phyloP scores from a whole-genome alignment of 129 eudicot genomes.

The Chrysanthemum makinoi region DNA sequence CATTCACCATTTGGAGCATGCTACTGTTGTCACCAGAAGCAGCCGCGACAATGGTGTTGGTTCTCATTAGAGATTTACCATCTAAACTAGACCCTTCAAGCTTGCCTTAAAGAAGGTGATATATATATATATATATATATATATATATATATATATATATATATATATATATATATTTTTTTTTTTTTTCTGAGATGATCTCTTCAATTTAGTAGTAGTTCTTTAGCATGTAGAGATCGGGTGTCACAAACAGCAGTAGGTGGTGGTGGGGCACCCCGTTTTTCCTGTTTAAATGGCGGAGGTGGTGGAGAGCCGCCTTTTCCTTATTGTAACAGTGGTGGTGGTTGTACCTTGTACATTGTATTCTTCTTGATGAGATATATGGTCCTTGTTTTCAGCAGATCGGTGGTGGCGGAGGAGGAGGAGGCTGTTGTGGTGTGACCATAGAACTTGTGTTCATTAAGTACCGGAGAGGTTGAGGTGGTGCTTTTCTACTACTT shows the following conservation, averaged over 20 bases:
- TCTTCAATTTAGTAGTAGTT: constrained; percentile 54
- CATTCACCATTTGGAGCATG: no score
- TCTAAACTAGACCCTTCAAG: constrained; percentile 72
- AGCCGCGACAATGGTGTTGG: constrained; percentile 38
- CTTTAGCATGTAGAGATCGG: constrained; percentile 48
- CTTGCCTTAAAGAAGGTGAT: constrained; percentile 71
- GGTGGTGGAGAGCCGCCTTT: constrained; percentile 23
- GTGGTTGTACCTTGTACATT: background rate
- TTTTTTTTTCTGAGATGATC: constrained; percentile 76
- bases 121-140: no score
- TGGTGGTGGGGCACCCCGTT: constrained; percentile 62
- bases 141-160: no score
- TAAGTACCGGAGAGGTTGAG: constrained; percentile 40
- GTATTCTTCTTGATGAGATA: constrained; percentile 22
- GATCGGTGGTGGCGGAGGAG: constrained; percentile 37
- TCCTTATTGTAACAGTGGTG: constrained; percentile 11
- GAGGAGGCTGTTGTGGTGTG: constrained; percentile 22
- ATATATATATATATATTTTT: no score
- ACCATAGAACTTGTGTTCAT: constrained; percentile 1
- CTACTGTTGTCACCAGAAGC: constrained; percentile 25
- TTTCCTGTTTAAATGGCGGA: constrained; percentile 30
- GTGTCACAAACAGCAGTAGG: constrained; percentile 48
- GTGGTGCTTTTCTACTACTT: background rate
- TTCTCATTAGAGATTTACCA: constrained; percentile 43
- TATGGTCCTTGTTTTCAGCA: constrained; percentile 37